phyloP scores from a whole-genome alignment of 208 protist species.

The Leishmania arabica region DNA sequence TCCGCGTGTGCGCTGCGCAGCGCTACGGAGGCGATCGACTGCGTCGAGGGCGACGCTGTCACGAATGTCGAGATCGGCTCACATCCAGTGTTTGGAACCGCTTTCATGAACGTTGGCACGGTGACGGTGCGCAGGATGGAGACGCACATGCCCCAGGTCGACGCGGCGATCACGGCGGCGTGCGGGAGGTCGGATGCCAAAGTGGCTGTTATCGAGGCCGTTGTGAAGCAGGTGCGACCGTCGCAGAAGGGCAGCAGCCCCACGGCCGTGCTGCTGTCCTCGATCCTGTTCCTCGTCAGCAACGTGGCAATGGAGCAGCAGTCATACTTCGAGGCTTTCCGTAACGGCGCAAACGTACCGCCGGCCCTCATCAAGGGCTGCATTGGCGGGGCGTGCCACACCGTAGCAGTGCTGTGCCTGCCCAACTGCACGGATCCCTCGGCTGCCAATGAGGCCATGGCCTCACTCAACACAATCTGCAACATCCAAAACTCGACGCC shows the following conservation, averaged over 20 bases:
- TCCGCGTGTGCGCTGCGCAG: constrained; percentile 38
- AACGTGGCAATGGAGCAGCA: constrained; percentile 19
- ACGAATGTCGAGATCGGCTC: constrained; percentile 47
- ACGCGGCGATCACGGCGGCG: constrained; percentile 28
- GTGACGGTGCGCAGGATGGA: constrained; percentile 22
- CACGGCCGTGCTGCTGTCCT: constrained; percentile 56
- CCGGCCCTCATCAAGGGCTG: constrained; percentile 42
- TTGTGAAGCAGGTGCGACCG: constrained; percentile 60
- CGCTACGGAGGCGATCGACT: constrained; percentile 36
- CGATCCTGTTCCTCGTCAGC: constrained; percentile 44
- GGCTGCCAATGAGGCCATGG: constrained; percentile 18
- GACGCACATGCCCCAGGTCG: constrained; percentile 23
- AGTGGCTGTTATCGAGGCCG: constrained; percentile 43
- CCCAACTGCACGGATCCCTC: constrained; percentile 25
- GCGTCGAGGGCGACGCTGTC: constrained; percentile 12
- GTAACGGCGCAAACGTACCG: constrained; percentile 38
- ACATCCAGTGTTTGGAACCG: constrained; percentile 55
- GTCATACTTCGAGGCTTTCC: constrained; percentile 41
- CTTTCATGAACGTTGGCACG: constrained; percentile 51
- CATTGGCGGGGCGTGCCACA: constrained; percentile 54
- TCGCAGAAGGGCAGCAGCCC: constrained; percentile 26
- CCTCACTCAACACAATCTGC: constrained; percentile 33
- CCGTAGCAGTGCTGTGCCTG: constrained; percentile 42
- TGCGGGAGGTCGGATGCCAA: constrained; percentile 28
- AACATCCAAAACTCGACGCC: constrained; percentile 41